Evolutionary conservation across 2,329 filamentous ascomycete genomes (phyloP), one percentile per base, ranked within the genome.

Genomic region (Trematosphaeria pertusa): DNA sequence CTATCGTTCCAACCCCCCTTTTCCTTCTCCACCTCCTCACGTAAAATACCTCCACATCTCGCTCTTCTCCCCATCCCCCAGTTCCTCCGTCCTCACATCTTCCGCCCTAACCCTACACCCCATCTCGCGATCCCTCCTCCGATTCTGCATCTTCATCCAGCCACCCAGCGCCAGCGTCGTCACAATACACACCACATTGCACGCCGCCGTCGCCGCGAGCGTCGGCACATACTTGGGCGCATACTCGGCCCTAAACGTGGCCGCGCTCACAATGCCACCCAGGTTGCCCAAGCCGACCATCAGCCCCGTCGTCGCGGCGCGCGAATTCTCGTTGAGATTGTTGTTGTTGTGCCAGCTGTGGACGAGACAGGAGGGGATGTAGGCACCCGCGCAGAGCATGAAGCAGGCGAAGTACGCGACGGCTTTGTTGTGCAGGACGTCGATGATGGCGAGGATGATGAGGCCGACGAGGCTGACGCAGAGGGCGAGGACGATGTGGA

Each of bases 301-400:
- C 11, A 80, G 60, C 0, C 74, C 78, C 1, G 76, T 80, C 8
- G 74, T 78, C 0, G 77, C 76, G 4, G 78, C 78, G 0, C 78
- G 72, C 0, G 69, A 71, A 33, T 74, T 80, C 62, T 82, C 78
- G 18, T 76, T 73, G 6, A 79, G 62, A 32, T 78, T 80, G 56
- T 81, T 81, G 50, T 80, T 81, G 45, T 81, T 81, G 48, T 80
- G 71, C 78, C 79, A 79, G 1, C 71, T 71, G 48, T 80, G 73
- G 4, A 80, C 72, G n/a, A 81, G 62, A 41, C 73, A 75, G 3
- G 71, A 74, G 0, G 76, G 74, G 11, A 78, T 77, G 51, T 79
- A 81, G 1, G 77, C 70, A 17, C 74, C 74, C 0, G 65, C 56
- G 1, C 75, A 74, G 41, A 81, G 64, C 3, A 81, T 62, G 46